Evolutionary conservation across 345 rosid species (phyloP).

Genomic region (Pseudoturritis turrita): DNA sequence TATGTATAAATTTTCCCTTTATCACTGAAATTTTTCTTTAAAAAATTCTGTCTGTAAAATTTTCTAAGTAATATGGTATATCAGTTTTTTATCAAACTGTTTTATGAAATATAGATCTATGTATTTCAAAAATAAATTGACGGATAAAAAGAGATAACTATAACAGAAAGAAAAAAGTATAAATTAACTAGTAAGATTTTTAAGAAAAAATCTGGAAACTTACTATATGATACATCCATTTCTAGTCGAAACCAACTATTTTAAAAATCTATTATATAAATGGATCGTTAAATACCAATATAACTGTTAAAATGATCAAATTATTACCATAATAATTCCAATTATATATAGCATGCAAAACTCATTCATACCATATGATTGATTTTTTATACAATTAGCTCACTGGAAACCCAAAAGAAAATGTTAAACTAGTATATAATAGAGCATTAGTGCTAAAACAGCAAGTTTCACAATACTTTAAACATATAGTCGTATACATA

Average conservation of each 20-base stretch:
- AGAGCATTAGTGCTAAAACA: neutral
- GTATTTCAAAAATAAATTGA: neutral
- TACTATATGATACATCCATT: neutral
- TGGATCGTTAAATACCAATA: neutral
- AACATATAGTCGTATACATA: neutral
- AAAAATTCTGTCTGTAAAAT: neutral
- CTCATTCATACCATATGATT: constrained; percentile 13
- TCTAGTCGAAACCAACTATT: neutral
- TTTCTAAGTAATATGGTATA: neutral
- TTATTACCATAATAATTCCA: neutral
- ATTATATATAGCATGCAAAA: constrained; percentile 17
- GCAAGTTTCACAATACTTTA: constrained; percentile 5
- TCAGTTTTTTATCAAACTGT: neutral
- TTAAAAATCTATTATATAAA: neutral
- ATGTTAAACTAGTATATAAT: neutral
- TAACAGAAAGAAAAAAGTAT: neutral
- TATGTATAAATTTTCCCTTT: neutral
- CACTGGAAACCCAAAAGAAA: neutral
- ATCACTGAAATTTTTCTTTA: neutral
- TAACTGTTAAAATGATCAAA: neutral
- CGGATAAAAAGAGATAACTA: neutral
- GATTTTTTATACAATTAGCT: neutral
- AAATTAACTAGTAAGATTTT: neutral
- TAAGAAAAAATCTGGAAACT: neutral
- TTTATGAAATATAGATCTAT: neutral